Conservation (phyloP, 208 protist genomes). For the Spironucleus salmonicida region DNA sequence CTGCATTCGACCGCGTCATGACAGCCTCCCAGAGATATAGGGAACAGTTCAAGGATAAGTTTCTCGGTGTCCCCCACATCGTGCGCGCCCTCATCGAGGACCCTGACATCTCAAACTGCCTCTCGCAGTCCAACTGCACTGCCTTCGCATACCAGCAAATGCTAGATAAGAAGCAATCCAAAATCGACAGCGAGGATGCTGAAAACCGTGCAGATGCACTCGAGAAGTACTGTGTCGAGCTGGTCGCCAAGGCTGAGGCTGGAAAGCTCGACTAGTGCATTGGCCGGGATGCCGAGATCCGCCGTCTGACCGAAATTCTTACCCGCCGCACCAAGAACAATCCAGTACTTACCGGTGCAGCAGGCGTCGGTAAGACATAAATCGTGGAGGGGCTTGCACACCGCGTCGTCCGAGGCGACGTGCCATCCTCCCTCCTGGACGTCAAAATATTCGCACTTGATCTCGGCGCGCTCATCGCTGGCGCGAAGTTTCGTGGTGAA, state of each 20-base stretch:
- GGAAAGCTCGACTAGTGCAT: slow-evolving; percentile 42
- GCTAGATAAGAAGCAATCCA: no score
- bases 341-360: slow-evolving; percentile 89
- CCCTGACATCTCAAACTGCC: no score
- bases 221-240: slow-evolving; percentile 28
- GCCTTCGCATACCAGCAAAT: no score
- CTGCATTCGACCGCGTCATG: no score
- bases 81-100: no score
- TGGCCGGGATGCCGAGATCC: slow-evolving; percentile 90
- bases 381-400: slow-evolving; percentile 75
- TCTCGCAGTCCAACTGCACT: no score
- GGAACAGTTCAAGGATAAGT: no score
- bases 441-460: slow-evolving; percentile 68
- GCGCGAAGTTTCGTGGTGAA: slow-evolving; percentile 92
- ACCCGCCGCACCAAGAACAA: slow-evolving; percentile 97
- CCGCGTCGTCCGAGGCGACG: slow-evolving; percentile 69
- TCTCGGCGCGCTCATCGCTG: slow-evolving; percentile 90
- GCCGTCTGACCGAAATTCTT: slow-evolving; percentile 76
- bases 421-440: slow-evolving; percentile 59
- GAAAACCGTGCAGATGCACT: slow-evolving; percentile 18
- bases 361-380: slow-evolving; percentile 68
- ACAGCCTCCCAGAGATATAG: no score
- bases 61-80: no score
- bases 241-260: slow-evolving; percentile 13
- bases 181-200: no score